Base-by-base conservation (phyloP, 1,284 basidiomycete species). In the Trichosporon inkin region DNA sequence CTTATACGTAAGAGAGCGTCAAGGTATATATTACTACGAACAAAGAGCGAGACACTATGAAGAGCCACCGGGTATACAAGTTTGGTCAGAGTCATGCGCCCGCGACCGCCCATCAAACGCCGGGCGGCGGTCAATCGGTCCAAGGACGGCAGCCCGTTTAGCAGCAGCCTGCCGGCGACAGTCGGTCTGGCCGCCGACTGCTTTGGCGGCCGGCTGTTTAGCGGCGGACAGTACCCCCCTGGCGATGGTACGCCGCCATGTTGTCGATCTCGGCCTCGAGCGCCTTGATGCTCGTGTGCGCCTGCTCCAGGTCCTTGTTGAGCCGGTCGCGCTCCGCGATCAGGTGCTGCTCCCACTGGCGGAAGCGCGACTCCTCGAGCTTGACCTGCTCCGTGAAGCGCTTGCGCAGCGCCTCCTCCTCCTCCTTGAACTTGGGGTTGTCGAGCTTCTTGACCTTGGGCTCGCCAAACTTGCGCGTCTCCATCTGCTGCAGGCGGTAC, bases 341-440 rank as follows among this genome's bases (percentile, higher is more conserved):
- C 71, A 97, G 89, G 81, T 97, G 94, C 81, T 96, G 92, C 80
- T 98, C 95, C 96, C 96, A 99, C 74, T 98, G 93, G 75, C 96
- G 86, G 85, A 99, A 99, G 63, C 96, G 84, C 11, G 90, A 85
- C 78, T 99, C 95, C 82, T 99, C 95, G 62, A 93, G 83, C 84
- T 99, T 99, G 84, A 99, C 96, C 82, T 99, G 95, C 79, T 99
- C 96, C 35, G 95, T 99, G 80, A 99, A 99, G 64, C 93, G 86
- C 84, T 95, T 97, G 72, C 95, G 84, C 66, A 99, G 85, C 65
- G 87, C 83, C 80, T 99, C 95, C 78, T 99, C 95, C 80, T 99
- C 95, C 79, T 99, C 96, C 83, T 95, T 95, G 87, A 96, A 99
- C 81, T 98, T 98, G 71, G 96, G 96, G 80, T 99, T 99, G 81